phyloP scores from a whole-genome alignment of 495 filamentous ascomycete genomes.

The Podospora didyma region DNA sequence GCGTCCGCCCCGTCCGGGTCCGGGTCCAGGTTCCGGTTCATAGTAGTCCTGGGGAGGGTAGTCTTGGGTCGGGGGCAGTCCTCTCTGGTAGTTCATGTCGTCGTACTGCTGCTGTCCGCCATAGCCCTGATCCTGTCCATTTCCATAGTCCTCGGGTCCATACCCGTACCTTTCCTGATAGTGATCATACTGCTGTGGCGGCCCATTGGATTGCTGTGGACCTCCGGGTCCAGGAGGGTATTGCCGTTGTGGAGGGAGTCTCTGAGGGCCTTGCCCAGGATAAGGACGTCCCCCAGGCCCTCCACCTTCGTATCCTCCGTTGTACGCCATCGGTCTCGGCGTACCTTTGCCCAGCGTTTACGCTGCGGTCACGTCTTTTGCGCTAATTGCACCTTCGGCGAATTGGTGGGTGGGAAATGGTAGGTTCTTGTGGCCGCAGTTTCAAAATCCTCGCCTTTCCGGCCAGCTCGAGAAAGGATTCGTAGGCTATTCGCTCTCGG shows the following conservation, averaged over 20 bases:
- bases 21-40: slow-evolving; percentile 30
- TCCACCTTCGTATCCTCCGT: slow-evolving; percentile 41
- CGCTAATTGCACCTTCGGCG: no score
- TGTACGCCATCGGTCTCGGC: slow-evolving; percentile 38
- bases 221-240: slow-evolving; percentile 28
- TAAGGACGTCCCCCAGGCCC: slow-evolving; percentile 38
- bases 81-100: slow-evolving; percentile 42
- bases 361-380: neutral
- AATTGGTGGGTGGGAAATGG: no score
- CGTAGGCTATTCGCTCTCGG: no score
- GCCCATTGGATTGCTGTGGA: slow-evolving; percentile 42
- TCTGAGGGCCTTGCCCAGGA: slow-evolving; percentile 41
- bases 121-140: slow-evolving; percentile 38
- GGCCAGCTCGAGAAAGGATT: no score
- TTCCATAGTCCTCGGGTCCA: slow-evolving; percentile 45
- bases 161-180: slow-evolving; percentile 52
- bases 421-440: no score
- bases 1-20: slow-evolving; percentile 32
- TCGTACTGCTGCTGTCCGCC: slow-evolving; percentile 41
- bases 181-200: slow-evolving; percentile 44
- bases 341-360: slow-evolving; percentile 10
- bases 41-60: slow-evolving; percentile 54
- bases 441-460: no score
- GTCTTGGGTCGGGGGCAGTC: slow-evolving; percentile 44
- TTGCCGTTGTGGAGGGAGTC: slow-evolving; percentile 48